Conservation (phyloP, 371 early-diverging fungal species). For the Apophysomyces ossiformis region DNA sequence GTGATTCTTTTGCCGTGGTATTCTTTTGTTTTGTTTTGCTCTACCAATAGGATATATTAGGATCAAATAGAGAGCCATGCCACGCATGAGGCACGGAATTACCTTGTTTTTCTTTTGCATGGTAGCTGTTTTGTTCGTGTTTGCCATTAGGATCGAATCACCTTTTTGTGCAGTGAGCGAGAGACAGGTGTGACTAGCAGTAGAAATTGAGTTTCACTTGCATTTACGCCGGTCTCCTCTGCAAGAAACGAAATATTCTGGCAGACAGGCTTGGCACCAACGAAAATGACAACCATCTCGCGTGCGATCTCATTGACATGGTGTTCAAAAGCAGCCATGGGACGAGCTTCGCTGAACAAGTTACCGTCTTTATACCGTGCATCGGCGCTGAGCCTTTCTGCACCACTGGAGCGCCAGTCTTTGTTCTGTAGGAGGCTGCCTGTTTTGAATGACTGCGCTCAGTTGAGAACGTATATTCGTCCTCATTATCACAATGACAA, state of each 20-base stretch:
- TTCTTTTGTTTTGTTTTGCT: neutral
- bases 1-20: neutral
- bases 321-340: neutral
- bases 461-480: conserved; percentile 26
- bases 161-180: no score
- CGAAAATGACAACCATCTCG: neutral
- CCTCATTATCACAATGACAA: conserved; percentile 37
- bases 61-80: neutral
- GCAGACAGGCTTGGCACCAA: neutral
- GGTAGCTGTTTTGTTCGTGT: neutral
- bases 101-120: neutral
- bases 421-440: neutral
- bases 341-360: neutral
- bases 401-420: neutral
- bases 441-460: neutral
- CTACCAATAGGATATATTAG: neutral
- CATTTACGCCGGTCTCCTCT: no score
- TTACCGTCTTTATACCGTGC: neutral
- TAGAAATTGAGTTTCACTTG: no score
- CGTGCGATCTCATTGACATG: neutral
- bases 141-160: no score
- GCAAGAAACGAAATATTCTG: no score
- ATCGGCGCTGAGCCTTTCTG: neutral
- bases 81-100: no score
- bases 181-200: no score